These are phyloP conservation scores for Trypanosoma melophagium DNA, from an alignment of 208 protist species.

Conservation along the genomic window DNA sequence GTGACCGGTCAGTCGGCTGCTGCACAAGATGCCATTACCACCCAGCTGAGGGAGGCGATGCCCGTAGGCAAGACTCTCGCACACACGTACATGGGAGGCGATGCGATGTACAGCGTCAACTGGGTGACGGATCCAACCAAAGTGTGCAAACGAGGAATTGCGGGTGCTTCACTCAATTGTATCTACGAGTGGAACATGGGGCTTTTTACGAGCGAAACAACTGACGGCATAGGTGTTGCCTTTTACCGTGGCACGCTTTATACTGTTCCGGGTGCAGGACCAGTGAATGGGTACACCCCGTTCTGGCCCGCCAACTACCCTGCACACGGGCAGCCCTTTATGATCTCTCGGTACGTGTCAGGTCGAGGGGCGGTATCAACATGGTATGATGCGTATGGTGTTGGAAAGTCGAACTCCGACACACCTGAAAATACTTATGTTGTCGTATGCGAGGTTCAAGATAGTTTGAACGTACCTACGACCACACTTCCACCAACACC, in stretches of 20 bases:
- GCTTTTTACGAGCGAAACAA: neutral
- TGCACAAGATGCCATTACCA: neutral
- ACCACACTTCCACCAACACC: neutral
- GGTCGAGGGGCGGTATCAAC: neutral
- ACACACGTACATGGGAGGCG: neutral
- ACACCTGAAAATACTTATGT: neutral
- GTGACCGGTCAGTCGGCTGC: conserved; percentile 5
- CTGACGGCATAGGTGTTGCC: neutral
- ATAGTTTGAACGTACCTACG: neutral
- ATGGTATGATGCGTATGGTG: neutral
- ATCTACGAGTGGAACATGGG: neutral
- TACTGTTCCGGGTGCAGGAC: neutral
- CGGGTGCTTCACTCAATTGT: neutral
- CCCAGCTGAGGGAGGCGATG: neutral
- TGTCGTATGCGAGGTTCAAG: neutral
- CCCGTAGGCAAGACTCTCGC: neutral
- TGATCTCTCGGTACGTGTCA: neutral
- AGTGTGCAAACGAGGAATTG: neutral
- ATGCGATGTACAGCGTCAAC: neutral
- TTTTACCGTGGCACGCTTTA: neutral
- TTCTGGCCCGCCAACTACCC: neutral
- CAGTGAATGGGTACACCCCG: neutral
- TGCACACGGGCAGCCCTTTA: neutral
- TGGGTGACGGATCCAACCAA: neutral
- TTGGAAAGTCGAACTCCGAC: neutral